These are phyloP conservation scores for Suhomyces ambrosiae DNA, from an alignment of 1,139 yeast species.

Conservation along the genomic window DNA sequence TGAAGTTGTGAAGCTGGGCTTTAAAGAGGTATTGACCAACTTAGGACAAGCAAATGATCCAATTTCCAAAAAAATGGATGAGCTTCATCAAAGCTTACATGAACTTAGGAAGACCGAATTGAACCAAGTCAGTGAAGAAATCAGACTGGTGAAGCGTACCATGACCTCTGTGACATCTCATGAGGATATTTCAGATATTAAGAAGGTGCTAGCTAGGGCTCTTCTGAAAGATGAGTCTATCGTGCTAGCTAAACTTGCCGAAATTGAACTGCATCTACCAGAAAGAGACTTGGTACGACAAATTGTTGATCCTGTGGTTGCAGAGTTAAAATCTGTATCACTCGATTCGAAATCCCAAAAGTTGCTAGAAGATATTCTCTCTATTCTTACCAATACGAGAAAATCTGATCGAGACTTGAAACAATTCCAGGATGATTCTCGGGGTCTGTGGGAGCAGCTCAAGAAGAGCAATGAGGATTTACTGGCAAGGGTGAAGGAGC, in stretches of 20 bases:
- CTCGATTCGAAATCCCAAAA: slow-evolving; percentile 23
- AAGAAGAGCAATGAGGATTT: slow-evolving; percentile 1
- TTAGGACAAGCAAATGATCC: too few species aligned
- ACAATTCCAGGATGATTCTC: slow-evolving; percentile 6
- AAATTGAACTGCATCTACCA: slow-evolving; percentile 13
- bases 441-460: background rate
- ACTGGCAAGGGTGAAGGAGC: background rate
- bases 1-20: background rate
- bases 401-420: slow-evolving; percentile 8
- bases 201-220: slow-evolving; percentile 6
- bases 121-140: too few species aligned
- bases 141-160: too few species aligned
- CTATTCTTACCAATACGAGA: slow-evolving; percentile 10
- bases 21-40: slow-evolving; percentile 1
- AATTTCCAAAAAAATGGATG: too few species aligned
- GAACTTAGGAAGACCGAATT: too few species aligned
- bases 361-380: slow-evolving; percentile 24
- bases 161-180: background rate
- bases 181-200: slow-evolving; percentile 1
- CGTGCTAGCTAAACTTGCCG: slow-evolving; percentile 8
- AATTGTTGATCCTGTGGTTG: slow-evolving; percentile 29
- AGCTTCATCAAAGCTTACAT: too few species aligned
- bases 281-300: slow-evolving; percentile 22
- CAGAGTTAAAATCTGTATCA: slow-evolving; percentile 28
- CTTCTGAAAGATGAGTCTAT: slow-evolving; percentile 8